Percentiles rank a stretch among this genome's conserved stretches.
These are phyloP conservation scores for Talaromyces adpressus DNA, from an alignment of 495 filamentous ascomycete species.

Conservation along the genomic window DNA sequence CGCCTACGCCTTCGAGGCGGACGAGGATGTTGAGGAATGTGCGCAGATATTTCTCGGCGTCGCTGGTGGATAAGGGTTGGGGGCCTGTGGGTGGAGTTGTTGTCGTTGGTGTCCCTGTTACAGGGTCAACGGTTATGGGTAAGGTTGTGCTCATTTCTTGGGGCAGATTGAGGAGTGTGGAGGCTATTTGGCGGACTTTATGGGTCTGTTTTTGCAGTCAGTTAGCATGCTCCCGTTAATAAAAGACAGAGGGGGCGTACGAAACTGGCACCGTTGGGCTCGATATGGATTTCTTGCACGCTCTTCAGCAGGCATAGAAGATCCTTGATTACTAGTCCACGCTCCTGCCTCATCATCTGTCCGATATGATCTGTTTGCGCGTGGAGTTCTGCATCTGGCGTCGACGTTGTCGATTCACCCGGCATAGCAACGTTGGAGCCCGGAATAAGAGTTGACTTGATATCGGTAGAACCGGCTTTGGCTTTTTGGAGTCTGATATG, in stretches of 20 bases:
- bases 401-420: constrained; percentile 2
- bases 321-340: constrained; percentile 68
- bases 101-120: constrained; percentile 4
- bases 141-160: constrained; percentile 46
- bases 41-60: constrained; percentile 57
- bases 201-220: constrained; percentile 29
- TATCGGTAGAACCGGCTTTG: neutral
- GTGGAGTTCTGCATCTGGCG: constrained; percentile 20
- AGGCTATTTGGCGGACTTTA: constrained; percentile 71
- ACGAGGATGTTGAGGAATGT: constrained; percentile 65
- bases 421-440: neutral
- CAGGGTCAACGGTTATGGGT: constrained; percentile 16
- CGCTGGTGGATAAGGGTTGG: constrained; percentile 27
- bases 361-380: constrained; percentile 40
- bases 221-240: constrained; percentile 4
- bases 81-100: constrained; percentile 17
- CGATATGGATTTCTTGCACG: constrained; percentile 73
- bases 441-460: neutral
- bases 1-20: constrained; percentile 50
- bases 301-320: constrained; percentile 61
- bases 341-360: constrained; percentile 55
- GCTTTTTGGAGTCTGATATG: constrained; percentile 8
- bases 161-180: constrained; percentile 60
- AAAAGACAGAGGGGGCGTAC: constrained; percentile 26
- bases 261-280: constrained; percentile 71